phyloP scores from a whole-genome alignment of 2,329 filamentous ascomycete genomes.

The Aspergillus viridinutans region DNA sequence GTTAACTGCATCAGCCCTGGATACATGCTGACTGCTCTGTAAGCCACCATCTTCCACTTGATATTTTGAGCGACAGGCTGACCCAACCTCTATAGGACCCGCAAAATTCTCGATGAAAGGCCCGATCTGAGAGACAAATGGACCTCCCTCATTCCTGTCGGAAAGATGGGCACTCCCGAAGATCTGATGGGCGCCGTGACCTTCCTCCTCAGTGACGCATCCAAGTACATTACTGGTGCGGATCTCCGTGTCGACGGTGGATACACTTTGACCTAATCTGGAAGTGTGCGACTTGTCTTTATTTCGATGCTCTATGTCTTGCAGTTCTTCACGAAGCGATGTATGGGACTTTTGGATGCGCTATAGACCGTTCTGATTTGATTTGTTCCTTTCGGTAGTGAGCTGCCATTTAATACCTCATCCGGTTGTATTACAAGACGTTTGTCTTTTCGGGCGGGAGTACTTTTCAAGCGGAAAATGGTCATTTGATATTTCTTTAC shows the following conservation, averaged over 20 bases:
- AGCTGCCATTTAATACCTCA: background rate
- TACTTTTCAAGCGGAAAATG: conserved; percentile 4
- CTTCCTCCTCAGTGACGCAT: conserved; percentile 77
- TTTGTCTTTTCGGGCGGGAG: background rate
- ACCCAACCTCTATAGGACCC: conserved; percentile 56
- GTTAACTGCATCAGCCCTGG: conserved; percentile 95
- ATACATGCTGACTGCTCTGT: conserved; percentile 94
- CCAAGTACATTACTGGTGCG: conserved; percentile 67
- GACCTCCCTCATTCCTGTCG: conserved; percentile 86
- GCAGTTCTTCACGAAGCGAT: conserved; percentile 2
- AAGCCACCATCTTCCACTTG: conserved; percentile 40
- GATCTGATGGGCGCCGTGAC: conserved; percentile 92
- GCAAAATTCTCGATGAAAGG: conserved; percentile 92
- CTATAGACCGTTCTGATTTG: conserved; percentile 12
- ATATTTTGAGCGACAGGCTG: background rate
- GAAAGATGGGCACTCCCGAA: conserved; percentile 87
- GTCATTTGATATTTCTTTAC: conserved; percentile 3
- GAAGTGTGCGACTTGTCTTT: background rate
- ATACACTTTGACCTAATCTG: conserved; percentile 69
- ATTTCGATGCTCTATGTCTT: background rate
- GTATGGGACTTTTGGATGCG: conserved; percentile 4
- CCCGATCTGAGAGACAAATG: conserved; percentile 85
- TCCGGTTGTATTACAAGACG: conserved; percentile 10
- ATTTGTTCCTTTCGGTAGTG: background rate
- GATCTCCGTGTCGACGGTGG: conserved; percentile 81